Evolutionary conservation across 2,329 filamentous ascomycete species (phyloP).

Genomic region (Metarhizium robertsii): DNA sequence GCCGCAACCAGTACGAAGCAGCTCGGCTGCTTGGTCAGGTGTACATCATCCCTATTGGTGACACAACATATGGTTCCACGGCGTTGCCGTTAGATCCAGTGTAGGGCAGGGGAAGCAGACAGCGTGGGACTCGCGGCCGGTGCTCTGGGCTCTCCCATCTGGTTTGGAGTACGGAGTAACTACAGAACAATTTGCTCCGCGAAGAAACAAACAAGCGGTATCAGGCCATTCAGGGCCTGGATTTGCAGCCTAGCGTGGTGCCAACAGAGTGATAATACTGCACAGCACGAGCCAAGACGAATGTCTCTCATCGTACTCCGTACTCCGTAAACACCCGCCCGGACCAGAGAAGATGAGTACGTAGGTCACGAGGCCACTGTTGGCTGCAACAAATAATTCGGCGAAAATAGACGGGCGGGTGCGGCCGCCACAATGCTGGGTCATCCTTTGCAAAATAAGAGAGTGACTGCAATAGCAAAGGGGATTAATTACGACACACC

Average conservation of each 20-base stretch:
- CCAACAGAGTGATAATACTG: too few relatives aligned
- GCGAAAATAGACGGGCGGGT: not conserved
- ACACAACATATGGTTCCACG: not conserved
- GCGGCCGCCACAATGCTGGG: too few relatives aligned
- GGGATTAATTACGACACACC: not conserved
- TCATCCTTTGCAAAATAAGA: not conserved
- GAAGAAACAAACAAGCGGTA: too few relatives aligned
- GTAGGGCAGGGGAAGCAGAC: not conserved
- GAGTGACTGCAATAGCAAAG: not conserved
- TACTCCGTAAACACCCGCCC: not conserved
- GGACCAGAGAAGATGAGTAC: not conserved
- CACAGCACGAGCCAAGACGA: not conserved
- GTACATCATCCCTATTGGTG: not conserved
- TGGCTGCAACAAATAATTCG: not conserved
- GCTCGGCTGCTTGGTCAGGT: not conserved
- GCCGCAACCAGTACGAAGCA: not conserved
- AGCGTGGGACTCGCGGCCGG: not conserved
- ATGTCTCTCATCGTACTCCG: not conserved
- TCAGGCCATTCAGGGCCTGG: too few relatives aligned
- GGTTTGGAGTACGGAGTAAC: not conserved
- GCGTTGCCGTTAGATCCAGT: conserved; percentile 1
- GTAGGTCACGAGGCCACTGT: not conserved
- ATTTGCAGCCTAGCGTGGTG: too few relatives aligned
- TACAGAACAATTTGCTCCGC: not conserved
- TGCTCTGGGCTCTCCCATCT: too few relatives aligned